Conservation (phyloP, 176 grass and related monocot genomes). For the Alopecurus myosuroides region DNA sequence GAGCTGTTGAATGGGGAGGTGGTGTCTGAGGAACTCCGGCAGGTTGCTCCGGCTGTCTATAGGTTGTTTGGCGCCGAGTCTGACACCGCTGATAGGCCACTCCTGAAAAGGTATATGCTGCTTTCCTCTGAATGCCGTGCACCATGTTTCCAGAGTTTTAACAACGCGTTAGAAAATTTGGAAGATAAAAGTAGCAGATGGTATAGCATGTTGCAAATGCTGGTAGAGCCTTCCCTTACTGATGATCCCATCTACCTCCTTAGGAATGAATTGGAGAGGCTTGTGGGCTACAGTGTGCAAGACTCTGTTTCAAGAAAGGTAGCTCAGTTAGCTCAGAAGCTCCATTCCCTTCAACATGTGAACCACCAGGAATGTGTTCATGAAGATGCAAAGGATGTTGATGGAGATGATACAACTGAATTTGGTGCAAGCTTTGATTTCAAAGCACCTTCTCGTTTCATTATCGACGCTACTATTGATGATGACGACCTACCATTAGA, state of each 20-base stretch:
- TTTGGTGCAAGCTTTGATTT: constrained; percentile 84
- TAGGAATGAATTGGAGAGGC: constrained; percentile 69
- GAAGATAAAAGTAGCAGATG: background rate
- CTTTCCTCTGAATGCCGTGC: background rate
- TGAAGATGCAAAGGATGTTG: constrained; percentile 5
- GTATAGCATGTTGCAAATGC: background rate
- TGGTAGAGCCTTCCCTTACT: background rate
- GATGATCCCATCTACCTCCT: constrained; percentile 9
- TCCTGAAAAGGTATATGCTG: constrained; percentile 44
- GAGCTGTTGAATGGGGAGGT: constrained; percentile 82
- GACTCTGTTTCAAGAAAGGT: constrained; percentile 54
- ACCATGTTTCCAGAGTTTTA: background rate
- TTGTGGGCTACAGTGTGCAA: constrained; percentile 64
- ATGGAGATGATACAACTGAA: constrained; percentile 47
- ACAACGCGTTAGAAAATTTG: background rate
- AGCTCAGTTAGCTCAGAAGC: constrained; percentile 52
- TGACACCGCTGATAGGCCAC: constrained; percentile 13
- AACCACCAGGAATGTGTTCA: constrained; percentile 23
- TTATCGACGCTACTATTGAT: constrained; percentile 59
- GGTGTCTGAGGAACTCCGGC: constrained; percentile 65
- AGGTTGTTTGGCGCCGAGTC: constrained; percentile 40
- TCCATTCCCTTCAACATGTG: constrained; percentile 49
- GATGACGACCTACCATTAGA: constrained; percentile 32
- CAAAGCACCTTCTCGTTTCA: constrained; percentile 72
- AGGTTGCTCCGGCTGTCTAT: constrained; percentile 68